phyloP scores from a whole-genome alignment of 495 filamentous ascomycete genomes.

The Penicilliopsis zonata region DNA sequence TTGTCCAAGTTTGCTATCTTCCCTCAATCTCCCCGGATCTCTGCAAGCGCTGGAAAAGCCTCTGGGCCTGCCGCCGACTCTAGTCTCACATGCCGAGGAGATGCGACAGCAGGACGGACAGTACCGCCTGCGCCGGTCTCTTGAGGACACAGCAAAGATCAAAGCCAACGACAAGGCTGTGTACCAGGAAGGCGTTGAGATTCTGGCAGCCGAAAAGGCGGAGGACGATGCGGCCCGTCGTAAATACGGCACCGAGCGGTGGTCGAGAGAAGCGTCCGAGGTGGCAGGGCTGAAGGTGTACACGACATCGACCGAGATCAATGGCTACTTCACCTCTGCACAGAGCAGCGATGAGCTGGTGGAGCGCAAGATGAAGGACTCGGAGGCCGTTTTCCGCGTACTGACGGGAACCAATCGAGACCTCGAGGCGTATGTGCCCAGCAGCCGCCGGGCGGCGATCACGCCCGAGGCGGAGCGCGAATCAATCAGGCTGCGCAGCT shows the following conservation, averaged over 20 bases:
- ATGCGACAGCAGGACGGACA: constrained; percentile 86
- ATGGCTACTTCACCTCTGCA: constrained; percentile 78
- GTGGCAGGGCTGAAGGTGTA: constrained; percentile 64
- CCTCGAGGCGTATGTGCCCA: constrained; percentile 80
- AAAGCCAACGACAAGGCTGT: constrained; percentile 61
- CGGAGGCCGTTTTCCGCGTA: constrained; percentile 59
- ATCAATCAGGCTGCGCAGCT: constrained; percentile 56
- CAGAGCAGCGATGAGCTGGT: constrained; percentile 74
- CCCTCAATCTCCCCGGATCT: constrained; percentile 82
- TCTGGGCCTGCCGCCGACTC: constrained; percentile 71
- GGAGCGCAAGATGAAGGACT: constrained; percentile 62
- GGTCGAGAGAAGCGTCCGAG: constrained; percentile 58
- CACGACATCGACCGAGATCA: constrained; percentile 63
- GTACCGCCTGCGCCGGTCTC: constrained; percentile 56
- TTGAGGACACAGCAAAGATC: constrained; percentile 78
- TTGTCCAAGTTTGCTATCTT: constrained; percentile 48
- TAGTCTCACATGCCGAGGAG: constrained; percentile 87
- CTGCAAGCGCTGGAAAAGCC: constrained; percentile 93
- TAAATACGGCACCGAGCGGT: constrained; percentile 83
- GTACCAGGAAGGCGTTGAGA: constrained; percentile 70
- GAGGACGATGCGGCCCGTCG: constrained; percentile 65
- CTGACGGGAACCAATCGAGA: constrained; percentile 67
- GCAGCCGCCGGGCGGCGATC: constrained; percentile 63
- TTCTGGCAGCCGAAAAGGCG: constrained; percentile 65
- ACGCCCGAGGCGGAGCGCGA: constrained; percentile 70